Conservation (phyloP, 2,329 filamentous ascomycete genomes). For the Venturia asperata region DNA sequence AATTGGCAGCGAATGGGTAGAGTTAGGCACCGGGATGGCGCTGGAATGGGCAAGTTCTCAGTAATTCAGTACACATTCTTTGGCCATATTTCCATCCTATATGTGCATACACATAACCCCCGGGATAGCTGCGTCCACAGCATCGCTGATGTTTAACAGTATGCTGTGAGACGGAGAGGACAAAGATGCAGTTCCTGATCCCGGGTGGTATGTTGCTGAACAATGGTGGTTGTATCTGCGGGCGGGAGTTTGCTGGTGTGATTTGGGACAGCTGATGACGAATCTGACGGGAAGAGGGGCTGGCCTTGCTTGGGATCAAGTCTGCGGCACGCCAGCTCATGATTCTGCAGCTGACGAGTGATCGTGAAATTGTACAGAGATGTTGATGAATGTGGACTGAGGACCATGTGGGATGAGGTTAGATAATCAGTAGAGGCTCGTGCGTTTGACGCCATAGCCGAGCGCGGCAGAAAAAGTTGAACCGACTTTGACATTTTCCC, state of each 20-base stretch:
- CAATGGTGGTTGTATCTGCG: neutral
- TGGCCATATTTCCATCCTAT: neutral
- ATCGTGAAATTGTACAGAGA: neutral
- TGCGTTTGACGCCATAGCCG: neutral
- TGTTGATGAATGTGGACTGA: neutral
- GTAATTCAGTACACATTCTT: neutral
- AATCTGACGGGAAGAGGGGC: neutral
- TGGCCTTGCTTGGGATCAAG: neutral
- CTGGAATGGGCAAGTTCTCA: neutral
- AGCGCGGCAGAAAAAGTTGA: slow-evolving; percentile 1
- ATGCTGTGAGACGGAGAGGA: neutral
- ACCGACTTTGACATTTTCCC: neutral
- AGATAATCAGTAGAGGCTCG: neutral
- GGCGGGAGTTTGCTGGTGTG: neutral
- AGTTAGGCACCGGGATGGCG: neutral
- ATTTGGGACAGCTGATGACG: neutral
- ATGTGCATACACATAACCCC: neutral
- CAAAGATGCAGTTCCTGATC: neutral
- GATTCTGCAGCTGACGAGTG: neutral
- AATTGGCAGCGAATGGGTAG: neutral
- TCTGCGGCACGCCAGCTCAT: neutral
- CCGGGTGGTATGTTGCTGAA: neutral
- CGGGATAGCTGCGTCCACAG: too few species aligned
- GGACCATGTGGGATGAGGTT: too few species aligned
- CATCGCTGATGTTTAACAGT: too few species aligned